phyloP scores from a whole-genome alignment of 805 yeast species.

The Candida quercuum region DNA sequence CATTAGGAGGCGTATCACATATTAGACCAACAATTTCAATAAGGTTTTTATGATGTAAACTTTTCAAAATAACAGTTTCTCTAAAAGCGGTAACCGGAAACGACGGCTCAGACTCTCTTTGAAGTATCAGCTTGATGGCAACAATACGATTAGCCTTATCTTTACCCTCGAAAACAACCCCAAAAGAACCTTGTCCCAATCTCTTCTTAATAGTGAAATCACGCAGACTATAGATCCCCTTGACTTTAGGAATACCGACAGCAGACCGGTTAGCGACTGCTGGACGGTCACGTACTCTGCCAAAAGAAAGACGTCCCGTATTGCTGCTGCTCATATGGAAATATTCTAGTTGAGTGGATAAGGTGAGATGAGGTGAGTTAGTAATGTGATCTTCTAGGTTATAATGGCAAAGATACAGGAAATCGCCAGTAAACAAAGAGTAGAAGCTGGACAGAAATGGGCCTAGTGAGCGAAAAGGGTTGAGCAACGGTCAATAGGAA shows the following conservation, averaged over 20 bases:
- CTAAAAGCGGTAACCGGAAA: slow-evolving; percentile 94
- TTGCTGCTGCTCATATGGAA: too few relatives aligned
- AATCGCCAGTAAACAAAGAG: too few relatives aligned
- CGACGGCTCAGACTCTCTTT: slow-evolving; percentile 36
- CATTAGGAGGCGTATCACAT: slow-evolving; percentile 38
- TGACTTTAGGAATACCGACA: slow-evolving; percentile 17
- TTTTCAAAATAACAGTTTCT: slow-evolving; percentile 79
- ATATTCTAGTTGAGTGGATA: too few relatives aligned
- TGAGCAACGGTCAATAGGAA: too few relatives aligned
- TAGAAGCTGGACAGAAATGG: too few relatives aligned
- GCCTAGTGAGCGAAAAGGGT: too few relatives aligned
- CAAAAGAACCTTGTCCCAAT: slow-evolving; percentile 84
- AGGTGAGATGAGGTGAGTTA: too few relatives aligned
- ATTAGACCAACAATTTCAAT: slow-evolving; percentile 78
- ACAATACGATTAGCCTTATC: slow-evolving; percentile 50
- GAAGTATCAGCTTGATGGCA: slow-evolving; percentile 82
- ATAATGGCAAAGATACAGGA: too few relatives aligned
- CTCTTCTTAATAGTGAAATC: slow-evolving; percentile 33
- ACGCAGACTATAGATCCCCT: slow-evolving; percentile 19
- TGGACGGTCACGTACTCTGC: too few relatives aligned
- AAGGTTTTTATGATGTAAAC: slow-evolving; percentile 62
- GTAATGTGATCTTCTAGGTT: too few relatives aligned
- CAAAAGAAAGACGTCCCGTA: too few relatives aligned
- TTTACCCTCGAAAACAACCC: slow-evolving; percentile 79
- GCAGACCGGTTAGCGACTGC: neutral